Conservation (phyloP, 2,329 filamentous ascomycete genomes). For the Aspergillus ochraceus region DNA sequence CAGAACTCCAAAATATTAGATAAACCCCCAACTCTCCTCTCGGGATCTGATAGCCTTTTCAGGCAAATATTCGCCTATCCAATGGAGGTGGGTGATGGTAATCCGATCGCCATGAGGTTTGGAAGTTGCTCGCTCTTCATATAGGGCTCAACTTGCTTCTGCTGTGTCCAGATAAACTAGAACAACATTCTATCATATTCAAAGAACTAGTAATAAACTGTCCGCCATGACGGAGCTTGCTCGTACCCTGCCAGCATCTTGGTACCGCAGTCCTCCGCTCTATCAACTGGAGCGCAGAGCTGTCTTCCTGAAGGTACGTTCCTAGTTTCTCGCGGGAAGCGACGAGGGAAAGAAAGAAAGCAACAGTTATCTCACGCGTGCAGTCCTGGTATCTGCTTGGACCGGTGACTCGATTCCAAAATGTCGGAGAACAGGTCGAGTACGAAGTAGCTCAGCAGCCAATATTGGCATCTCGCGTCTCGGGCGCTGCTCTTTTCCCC, state of each 20-base stretch:
- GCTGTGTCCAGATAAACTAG: not conserved
- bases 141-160: not conserved
- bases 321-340: not conserved
- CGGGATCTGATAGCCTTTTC: constrained; percentile 32
- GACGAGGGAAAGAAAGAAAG: not conserved
- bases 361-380: constrained; percentile 8
- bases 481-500: constrained; percentile 28
- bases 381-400: constrained; percentile 56
- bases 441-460: constrained; percentile 54
- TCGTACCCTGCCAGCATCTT: constrained; percentile 53
- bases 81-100: constrained; percentile 9
- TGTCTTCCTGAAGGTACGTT: constrained; percentile 49
- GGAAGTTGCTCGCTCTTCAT: not conserved
- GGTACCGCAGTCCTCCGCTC: constrained; percentile 51
- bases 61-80: constrained; percentile 31
- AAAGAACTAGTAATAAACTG: not conserved
- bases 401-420: constrained; percentile 52
- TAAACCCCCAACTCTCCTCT: not conserved
- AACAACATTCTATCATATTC: not conserved
- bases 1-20: not conserved
- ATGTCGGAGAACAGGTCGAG: constrained; percentile 40
- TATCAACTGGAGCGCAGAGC: constrained; percentile 53
- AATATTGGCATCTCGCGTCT: constrained; percentile 40
- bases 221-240: constrained; percentile 33
- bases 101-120: constrained; percentile 6